Evolutionary conservation across 2,329 filamentous ascomycete species (phyloP), one percentile per base, ranked within the genome.

Genomic region (Diaporthe sp.): DNA sequence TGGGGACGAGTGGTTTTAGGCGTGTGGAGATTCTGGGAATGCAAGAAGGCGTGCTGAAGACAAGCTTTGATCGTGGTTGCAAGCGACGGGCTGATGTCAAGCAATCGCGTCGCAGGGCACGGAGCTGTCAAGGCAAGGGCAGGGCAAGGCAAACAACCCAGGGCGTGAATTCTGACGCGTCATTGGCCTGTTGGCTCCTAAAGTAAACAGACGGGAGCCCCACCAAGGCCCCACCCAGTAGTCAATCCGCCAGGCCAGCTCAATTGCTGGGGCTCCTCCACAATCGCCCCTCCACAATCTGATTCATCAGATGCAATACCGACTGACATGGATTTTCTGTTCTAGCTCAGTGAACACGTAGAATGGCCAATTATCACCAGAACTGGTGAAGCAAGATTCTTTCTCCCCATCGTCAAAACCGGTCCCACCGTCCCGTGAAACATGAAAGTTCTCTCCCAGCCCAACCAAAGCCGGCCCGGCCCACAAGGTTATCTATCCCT

Each of bases 161-260:
- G 47, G 47, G 32, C 47, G 32, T 8, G 8, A 30, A 63, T 44
- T 22, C 22, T 17, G 5, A 61, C 70, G 70, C 70, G 70, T 50
- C 70, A 71, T 71, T 71, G 70, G 70, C 37, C 56, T 63, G 56
- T 19, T 17, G 12, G 56, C 25, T 39, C 15, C 39, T 17, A 39
- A 71, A 53, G 70, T 71, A 71, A 71, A 71, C 70, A 71, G 25
- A 71, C 19, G n/a, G 30, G 30, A 27, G 56, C 70, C 70, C 70
- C 70, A 71, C 70, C 27, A 30, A 9, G 13, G 44, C 44, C 8
- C 42, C 55, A n/a, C n/a, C n/a, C n/a, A 53, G 50, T 17, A 44
- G 39, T 44, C 35, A 32, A n/a, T 70, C 50, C 22, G 44, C 32
- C 32, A 9, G 9, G 32, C 9, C 32, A 12, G 44, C 50, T 32